Evolutionary conservation across 1,139 yeast species (phyloP), one percentile per base, ranked within the genome.

Genomic region (Zygoascus hellenicus): DNA sequence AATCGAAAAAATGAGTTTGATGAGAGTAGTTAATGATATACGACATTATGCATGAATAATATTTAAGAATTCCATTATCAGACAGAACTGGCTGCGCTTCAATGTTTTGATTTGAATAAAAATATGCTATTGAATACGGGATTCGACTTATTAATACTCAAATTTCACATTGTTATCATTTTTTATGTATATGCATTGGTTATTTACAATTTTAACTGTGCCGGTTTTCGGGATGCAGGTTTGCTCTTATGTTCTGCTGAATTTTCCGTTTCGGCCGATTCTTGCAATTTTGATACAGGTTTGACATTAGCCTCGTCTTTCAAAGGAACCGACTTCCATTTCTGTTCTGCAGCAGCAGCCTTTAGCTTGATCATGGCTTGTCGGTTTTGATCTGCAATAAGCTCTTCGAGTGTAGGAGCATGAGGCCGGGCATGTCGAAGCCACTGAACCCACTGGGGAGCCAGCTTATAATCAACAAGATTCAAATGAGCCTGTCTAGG

Each of bases 391-490:
- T 86, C 95, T 2, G 67, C 68, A 3, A 75, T 53, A 41, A 86
- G 71, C 54, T 85, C 95, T 41, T 75, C 71, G 32, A 86, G 58
- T 0, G 80, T 70, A 0, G 95, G 95, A 2, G 81, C 72, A 1
- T 66, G 59, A 1, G 70, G 65, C 45, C 95, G 70, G 1, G 87
- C 80, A 56, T 78, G 71, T 45, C 94, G 65, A 19, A 87, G 70
- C 95, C 95, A 86, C 60, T 83, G 90, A 38, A 78, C 68, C 95
- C 95, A 86, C 58, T 81, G 90, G 1, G 92, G 76, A 6, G 72
- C 70, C n/a, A 73, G 61, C 50, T 69, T 65, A 52, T 70, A 69
- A 46, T 72, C 75, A 10, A 68, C 69, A 40, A 67, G 58, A 42
- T 65, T 66, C 17, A 57, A 51, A 22, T 58, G 58, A 14, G 59